Conservation (phyloP, 2,329 filamentous ascomycete genomes). For the Sordariomycetes sp. region DNA sequence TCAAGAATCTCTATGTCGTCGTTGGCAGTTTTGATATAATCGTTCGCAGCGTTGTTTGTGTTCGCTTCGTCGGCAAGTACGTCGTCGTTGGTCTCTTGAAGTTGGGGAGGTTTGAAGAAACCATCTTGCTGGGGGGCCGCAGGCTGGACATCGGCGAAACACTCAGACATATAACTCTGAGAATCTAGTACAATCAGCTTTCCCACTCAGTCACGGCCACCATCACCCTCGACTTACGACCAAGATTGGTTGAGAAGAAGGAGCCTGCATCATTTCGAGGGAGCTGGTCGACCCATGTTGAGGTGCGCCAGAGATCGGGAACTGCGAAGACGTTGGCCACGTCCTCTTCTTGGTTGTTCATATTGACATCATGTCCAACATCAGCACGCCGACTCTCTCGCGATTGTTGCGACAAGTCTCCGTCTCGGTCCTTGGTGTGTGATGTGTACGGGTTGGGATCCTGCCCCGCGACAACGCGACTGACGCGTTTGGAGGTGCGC, state of each 20-base stretch:
- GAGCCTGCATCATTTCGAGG: conserved; percentile 7
- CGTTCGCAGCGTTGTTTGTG: not conserved
- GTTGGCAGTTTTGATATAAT: no score
- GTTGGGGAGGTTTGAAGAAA: conserved; percentile 32
- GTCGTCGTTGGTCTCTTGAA: conserved; percentile 6
- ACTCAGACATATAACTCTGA: not conserved
- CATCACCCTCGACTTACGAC: conserved; percentile 15
- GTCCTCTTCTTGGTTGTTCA: conserved; percentile 25
- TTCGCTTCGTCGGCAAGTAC: conserved; percentile 1
- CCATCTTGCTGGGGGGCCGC: conserved; percentile 11
- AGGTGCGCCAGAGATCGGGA: conserved; percentile 49
- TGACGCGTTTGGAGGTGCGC: no score
- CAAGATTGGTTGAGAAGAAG: conserved; percentile 35
- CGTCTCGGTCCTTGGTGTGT: not conserved
- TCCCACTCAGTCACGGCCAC: no score
- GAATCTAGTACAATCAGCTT: no score
- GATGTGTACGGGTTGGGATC: conserved; percentile 1
- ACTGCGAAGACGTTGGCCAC: conserved; percentile 52
- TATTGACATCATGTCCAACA: conserved; percentile 12
- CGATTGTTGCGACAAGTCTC: not conserved
- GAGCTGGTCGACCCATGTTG: conserved; percentile 34
- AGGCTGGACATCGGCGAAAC: not conserved
- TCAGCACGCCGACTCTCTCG: not conserved
- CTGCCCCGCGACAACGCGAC: conserved; percentile 9
- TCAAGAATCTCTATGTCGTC: conserved; percentile 38